Percentiles rank a stretch among this genome's conserved stretches.
Conservation (phyloP, 116 monocot genomes). For the Iris pallida region DNA sequence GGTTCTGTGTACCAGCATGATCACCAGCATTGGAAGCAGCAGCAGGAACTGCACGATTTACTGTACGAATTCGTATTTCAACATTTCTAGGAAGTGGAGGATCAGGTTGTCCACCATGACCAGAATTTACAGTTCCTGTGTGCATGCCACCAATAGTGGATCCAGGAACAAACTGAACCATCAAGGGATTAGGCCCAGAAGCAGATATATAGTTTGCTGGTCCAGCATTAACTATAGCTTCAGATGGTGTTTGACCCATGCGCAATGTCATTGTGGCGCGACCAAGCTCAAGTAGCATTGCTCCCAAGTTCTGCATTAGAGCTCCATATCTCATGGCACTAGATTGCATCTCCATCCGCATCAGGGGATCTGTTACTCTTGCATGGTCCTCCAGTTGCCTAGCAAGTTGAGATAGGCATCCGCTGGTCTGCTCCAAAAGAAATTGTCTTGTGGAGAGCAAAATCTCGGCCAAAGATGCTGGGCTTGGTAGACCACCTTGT, state of each 20-base stretch:
- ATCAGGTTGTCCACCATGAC: constrained; percentile 35
- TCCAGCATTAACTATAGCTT: constrained; percentile 88
- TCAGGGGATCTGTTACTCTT: constrained; percentile 33
- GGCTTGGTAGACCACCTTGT: constrained; percentile 49
- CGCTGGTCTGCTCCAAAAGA: constrained; percentile 46
- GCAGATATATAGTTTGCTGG: constrained; percentile 90
- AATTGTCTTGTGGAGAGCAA: constrained; percentile 50
- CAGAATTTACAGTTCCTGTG: constrained; percentile 37
- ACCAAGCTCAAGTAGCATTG: constrained; percentile 91
- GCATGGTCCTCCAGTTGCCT: constrained; percentile 51
- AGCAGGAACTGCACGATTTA: constrained; percentile 37
- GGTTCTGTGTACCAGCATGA: constrained; percentile 21
- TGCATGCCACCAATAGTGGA: constrained; percentile 35
- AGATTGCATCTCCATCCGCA: constrained; percentile 53
- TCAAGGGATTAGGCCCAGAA: constrained; percentile 77
- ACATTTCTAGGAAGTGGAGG: constrained; percentile 65
- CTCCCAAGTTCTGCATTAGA: constrained; percentile 73
- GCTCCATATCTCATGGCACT: constrained; percentile 61
- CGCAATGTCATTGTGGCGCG: constrained; percentile 88
- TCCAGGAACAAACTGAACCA: constrained; percentile 91
- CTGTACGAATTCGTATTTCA: constrained; percentile 78
- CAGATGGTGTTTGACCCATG: constrained; percentile 69
- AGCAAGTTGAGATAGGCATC: constrained; percentile 49
- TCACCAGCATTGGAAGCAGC: constrained; percentile 23
- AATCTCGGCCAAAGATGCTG: constrained; percentile 56